Conservation (phyloP, 1,139 yeast species). For the Spathaspora sp. region DNA sequence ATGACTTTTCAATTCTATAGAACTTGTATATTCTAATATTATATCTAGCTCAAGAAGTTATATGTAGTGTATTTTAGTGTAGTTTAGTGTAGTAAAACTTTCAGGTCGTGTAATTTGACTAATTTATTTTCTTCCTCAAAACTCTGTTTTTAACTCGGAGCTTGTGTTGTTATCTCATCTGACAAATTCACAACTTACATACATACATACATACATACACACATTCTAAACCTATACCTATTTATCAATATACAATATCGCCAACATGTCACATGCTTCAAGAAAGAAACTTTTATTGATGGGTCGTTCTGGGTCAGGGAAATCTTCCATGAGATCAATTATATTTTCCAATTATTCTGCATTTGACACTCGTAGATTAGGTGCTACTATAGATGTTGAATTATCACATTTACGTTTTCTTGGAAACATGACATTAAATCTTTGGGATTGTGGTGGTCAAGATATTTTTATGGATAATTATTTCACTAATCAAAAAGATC, state of each 20-base stretch:
- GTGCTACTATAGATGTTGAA: conserved; percentile 97
- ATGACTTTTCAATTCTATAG: conserved; percentile 5
- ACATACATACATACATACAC: background rate
- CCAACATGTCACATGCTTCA: conserved; percentile 33
- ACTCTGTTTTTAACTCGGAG: background rate
- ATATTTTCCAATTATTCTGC: conserved; percentile 96
- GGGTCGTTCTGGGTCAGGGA: conserved; percentile 98
- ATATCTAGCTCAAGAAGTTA: background rate
- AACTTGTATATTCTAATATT: background rate
- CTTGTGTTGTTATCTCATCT: background rate
- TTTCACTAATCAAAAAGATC: conserved; percentile 82
- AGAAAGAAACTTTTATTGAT: conserved; percentile 47
- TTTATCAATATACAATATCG: no score
- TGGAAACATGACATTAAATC: conserved; percentile 91
- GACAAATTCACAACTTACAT: background rate
- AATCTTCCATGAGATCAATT: conserved; percentile 95
- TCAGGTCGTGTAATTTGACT: background rate
- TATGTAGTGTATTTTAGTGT: background rate
- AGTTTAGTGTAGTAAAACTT: background rate
- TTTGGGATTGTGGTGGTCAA: conserved; percentile 99
- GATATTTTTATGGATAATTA: conserved; percentile 96
- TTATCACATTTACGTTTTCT: conserved; percentile 90
- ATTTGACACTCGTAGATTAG: conserved; percentile 89
- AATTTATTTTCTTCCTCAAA: background rate
- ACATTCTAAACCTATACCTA: background rate